These are phyloP conservation scores for Arachis stenosperma DNA, from an alignment of 306 rosid genomes.

Conservation along the genomic window DNA sequence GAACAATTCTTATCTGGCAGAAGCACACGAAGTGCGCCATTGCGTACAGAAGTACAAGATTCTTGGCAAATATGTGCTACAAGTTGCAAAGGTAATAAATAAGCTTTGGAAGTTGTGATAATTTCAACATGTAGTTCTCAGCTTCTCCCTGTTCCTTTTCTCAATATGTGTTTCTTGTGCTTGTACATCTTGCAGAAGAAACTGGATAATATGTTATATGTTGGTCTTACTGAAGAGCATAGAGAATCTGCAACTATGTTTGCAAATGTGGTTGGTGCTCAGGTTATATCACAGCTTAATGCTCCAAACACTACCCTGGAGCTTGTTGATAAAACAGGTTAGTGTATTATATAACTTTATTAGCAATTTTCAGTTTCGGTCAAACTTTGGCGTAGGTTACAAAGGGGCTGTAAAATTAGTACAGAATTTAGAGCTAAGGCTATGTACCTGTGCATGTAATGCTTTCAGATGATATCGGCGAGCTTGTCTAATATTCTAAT, in stretches of 20 bases:
- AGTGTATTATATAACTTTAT: slow-evolving; percentile 22
- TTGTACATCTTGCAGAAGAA: slow-evolving; percentile 78
- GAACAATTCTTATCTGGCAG: slow-evolving; percentile 79
- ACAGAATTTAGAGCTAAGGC: slow-evolving; percentile 35
- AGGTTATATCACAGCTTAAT: slow-evolving; percentile 92
- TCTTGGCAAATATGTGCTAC: slow-evolving; percentile 83
- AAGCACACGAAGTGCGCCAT: slow-evolving; percentile 85
- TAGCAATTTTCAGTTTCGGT: slow-evolving; percentile 15
- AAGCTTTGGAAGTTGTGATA: slow-evolving; percentile 29
- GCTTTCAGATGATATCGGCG: slow-evolving; percentile 19
- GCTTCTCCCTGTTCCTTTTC: slow-evolving; percentile 39
- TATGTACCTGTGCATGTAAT: slow-evolving; percentile 20
- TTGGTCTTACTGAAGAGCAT: slow-evolving; percentile 99
- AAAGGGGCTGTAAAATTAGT: slow-evolving; percentile 31
- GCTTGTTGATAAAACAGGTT: slow-evolving; percentile 61
- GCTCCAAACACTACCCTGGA: slow-evolving; percentile 54
- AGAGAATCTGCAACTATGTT: slow-evolving; percentile 93
- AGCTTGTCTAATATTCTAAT: slow-evolving; percentile 38
- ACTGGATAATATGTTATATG: slow-evolving; percentile 86
- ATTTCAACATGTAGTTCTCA: slow-evolving; percentile 35
- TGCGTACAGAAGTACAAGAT: slow-evolving; percentile 75
- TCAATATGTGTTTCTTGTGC: slow-evolving; percentile 35
- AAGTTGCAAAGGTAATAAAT: slow-evolving; percentile 82
- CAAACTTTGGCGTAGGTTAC: slow-evolving; percentile 20
- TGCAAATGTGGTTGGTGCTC: slow-evolving; percentile 92